These are phyloP conservation scores for Phytophthora hybrid DNA, from an alignment of 352 stramenopile genomes.

Conservation along the genomic window DNA sequence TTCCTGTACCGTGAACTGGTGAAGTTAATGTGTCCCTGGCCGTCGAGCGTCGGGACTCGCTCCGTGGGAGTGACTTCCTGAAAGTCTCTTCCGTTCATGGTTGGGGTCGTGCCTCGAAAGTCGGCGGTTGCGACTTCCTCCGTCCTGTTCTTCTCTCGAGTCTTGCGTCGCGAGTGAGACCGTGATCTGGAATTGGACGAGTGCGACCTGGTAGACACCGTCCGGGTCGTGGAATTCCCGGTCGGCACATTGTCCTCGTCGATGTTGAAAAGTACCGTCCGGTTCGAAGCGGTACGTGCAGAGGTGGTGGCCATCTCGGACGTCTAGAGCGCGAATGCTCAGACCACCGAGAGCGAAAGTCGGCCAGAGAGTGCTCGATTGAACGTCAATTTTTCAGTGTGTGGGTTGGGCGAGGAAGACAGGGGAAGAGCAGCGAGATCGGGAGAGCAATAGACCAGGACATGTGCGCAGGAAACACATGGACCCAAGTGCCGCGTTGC, in stretches of 20 bases:
- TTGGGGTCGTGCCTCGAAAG: constrained; percentile 28
- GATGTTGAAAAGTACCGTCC: constrained; percentile 55
- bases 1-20: constrained; percentile 36
- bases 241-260: constrained; percentile 44
- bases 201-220: constrained; percentile 21
- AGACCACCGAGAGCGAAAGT: constrained; percentile 2
- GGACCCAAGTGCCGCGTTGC: constrained; percentile 9
- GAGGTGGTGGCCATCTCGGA: constrained; percentile 32
- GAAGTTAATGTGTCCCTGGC: constrained; percentile 38
- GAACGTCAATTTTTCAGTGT: constrained; percentile 25
- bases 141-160: constrained; percentile 9
- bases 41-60: constrained; percentile 34
- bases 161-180: constrained; percentile 15
- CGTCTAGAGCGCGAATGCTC: not conserved
- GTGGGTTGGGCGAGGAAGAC: constrained; percentile 24
- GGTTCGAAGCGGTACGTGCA: constrained; percentile 34
- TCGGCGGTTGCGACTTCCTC: constrained; percentile 21
- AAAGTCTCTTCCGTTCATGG: constrained; percentile 21
- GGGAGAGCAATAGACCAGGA: constrained; percentile 21
- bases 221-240: constrained; percentile 21
- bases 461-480: constrained; percentile 31
- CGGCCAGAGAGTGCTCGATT: constrained; percentile 4
- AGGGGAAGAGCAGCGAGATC: constrained; percentile 34
- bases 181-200: constrained; percentile 26
- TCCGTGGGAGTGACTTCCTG: constrained; percentile 7